Conservation (phyloP, 768 basidiomycete genomes). For the Multifurca ochricompacta region DNA sequence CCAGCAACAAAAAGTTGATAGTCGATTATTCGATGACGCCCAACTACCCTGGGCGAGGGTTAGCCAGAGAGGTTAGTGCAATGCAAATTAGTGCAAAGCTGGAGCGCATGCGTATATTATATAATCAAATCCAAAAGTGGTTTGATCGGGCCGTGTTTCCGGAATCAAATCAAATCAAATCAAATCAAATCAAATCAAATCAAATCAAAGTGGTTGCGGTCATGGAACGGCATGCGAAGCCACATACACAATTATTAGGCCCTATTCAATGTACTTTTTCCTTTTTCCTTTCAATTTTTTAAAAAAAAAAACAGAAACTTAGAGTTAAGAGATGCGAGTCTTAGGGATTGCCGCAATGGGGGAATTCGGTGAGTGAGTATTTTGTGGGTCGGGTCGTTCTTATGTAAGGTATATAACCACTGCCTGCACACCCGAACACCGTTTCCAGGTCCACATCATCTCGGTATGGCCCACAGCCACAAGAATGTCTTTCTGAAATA, state of each 20-base stretch:
- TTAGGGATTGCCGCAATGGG: no score
- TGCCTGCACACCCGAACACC: background rate
- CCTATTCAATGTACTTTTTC: no score
- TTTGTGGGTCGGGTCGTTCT: no score
- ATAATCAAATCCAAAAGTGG: no score
- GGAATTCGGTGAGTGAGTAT: no score
- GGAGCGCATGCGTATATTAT: background rate
- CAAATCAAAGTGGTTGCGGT: no score
- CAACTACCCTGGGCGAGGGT: slow-evolving; percentile 6
- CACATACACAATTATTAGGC: no score
- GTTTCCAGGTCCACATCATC: background rate
- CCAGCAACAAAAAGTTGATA: background rate
- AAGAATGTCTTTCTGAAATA: background rate
- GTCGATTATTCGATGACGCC: background rate
- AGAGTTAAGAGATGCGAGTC: no score
- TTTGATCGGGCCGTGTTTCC: slow-evolving; percentile 10
- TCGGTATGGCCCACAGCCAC: background rate
- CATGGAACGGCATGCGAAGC: no score
- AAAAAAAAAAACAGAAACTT: no score
- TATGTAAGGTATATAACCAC: background rate
- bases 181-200: no score
- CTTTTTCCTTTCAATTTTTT: no score
- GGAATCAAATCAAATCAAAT: background rate
- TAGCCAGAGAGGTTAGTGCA: background rate
- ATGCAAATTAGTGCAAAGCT: background rate